Base-by-base conservation (phyloP, 805 yeast species). In the Starmerella sp. region DNA sequence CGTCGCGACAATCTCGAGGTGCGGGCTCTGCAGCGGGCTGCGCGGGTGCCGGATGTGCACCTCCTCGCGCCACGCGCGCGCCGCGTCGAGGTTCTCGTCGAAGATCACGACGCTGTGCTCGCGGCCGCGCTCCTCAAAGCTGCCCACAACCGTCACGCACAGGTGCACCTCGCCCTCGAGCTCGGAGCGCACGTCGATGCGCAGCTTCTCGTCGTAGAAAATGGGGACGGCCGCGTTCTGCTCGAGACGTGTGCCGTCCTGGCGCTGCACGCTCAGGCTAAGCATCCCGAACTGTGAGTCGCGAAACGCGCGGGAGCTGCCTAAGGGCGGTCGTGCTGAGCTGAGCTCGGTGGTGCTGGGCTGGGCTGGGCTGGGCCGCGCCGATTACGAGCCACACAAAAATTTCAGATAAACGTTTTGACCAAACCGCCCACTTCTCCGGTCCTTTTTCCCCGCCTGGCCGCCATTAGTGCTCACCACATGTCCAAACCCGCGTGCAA, bases 401-500 rank as follows among this genome's bases (percentile, higher is more conserved):
- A 43, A 43, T 29, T 29, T 43, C 46, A 30, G 46, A 28, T 22
- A 17, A 17, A 28, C 45, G 17, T 6, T 28, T 43, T 43, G 8
- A 14, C 8, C 8, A 37, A 14, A 34, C 13, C 10, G 36, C 10
- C 13, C 22, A 22, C 22, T 22, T 22, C 22, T 22, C 3, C 3
- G 22, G 22, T 3, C 22, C 22, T 22, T 22, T 3, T 3, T 3
- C 22, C 3, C 3, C 22, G 22, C 22, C 22, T 22, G 22, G 22
- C 22, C 22, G 22, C 22, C 22, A 22, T 6, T 14, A 37, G 17
- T 14, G 7, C 8, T 7, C 15, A 6, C 35, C 5, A 28, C 17
- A 61, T 54, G 60, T 54, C 60, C 28, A 52, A 54, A 36, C 51
- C 59, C 11, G 62, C 66, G 7, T 64, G 68, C 48, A 62, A 63